Conservation (phyloP, 208 protist species). For the Leishmania gerbilli region DNA sequence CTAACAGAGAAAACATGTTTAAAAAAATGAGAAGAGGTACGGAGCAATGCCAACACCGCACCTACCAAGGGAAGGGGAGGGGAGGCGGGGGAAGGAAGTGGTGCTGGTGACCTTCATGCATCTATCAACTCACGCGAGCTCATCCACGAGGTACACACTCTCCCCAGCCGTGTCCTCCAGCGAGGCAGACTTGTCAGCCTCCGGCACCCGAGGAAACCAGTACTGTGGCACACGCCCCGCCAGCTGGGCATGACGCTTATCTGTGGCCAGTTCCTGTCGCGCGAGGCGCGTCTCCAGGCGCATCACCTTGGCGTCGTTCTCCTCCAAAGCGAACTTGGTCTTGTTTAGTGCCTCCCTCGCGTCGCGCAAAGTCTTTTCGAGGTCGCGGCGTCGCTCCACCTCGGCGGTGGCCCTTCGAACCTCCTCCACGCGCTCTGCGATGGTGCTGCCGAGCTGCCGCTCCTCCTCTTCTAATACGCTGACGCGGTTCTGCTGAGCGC, state of each 20-base stretch:
- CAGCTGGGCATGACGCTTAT: slow-evolving; percentile 71
- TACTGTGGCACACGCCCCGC: slow-evolving; percentile 52
- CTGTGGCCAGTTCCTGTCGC: slow-evolving; percentile 53
- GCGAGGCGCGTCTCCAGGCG: slow-evolving; percentile 62
- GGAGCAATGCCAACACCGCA: background rate
- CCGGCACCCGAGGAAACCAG: slow-evolving; percentile 56
- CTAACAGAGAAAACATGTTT: background rate
- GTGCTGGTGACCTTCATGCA: background rate
- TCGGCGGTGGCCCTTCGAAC: slow-evolving; percentile 48
- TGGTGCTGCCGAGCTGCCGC: slow-evolving; percentile 42
- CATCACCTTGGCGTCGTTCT: slow-evolving; percentile 75
- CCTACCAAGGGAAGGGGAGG: background rate
- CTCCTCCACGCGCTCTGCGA: slow-evolving; percentile 40
- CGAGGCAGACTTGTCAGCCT: slow-evolving; percentile 31
- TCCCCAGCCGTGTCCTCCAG: slow-evolving; percentile 78
- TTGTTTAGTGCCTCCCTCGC: slow-evolving; percentile 48
- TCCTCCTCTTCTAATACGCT: slow-evolving; percentile 60
- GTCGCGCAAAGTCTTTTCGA: slow-evolving; percentile 46
- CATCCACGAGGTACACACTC: slow-evolving; percentile 83
- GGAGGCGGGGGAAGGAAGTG: background rate
- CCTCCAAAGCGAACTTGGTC: slow-evolving; percentile 73
- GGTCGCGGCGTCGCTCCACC: slow-evolving; percentile 44
- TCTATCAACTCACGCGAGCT: slow-evolving; percentile 32
- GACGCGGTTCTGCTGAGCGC: slow-evolving; percentile 50
- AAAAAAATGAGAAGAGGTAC: slow-evolving; percentile 7